Evolutionary conservation across 371 early-diverging fungal genomes (phyloP), one percentile per base, ranked within the genome.

Genomic region (Mucor sp.): DNA sequence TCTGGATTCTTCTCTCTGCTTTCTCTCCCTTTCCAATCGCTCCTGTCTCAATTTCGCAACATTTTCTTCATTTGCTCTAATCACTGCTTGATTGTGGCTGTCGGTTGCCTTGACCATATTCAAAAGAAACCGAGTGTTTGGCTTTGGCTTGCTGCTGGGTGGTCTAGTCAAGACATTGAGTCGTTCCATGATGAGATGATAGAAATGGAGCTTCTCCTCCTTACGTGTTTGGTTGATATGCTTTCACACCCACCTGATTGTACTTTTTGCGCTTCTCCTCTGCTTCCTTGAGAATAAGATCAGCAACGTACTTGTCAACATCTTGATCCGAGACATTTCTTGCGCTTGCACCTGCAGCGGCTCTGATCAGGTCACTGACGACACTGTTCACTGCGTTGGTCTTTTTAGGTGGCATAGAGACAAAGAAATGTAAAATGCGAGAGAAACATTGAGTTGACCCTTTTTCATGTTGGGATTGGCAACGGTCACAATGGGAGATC

Each of bases 221-320:
- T 68, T 68, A 68, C 64, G 70, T 70, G 27, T 77, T 63, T 5
- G 77, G 76, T 37, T 76, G 69, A 63, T 85, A 89, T 7, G 90
- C 90, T 37, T 72, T 58, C 6, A 87, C 67, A 48, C 87, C 87
- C 48, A 84, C 63, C 8, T 70, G 63, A 11, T 85, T 61, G 60
- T 85, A 87, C 21, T 74, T 72, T 59, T 78, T 81, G 55, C 72
- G 76, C 53, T 79, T 78, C 21, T 74, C 84, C 55, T 68, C 64
- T 4, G 92, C 88, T 71, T 90, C 89, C 65, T 85, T 82, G 19
- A 88, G 61, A 44, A 92, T 86, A 58, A 90, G 61, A 28, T 90
- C 86, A 12, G 92, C 92, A 37, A 91, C 86, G 67, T 90, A 89
- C 58, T 83, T 83, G 76, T 93, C 91, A 4, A 91, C 70, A 70